phyloP scores from a whole-genome alignment of 495 filamentous ascomycete genomes.

The Durotheca rogersii region DNA sequence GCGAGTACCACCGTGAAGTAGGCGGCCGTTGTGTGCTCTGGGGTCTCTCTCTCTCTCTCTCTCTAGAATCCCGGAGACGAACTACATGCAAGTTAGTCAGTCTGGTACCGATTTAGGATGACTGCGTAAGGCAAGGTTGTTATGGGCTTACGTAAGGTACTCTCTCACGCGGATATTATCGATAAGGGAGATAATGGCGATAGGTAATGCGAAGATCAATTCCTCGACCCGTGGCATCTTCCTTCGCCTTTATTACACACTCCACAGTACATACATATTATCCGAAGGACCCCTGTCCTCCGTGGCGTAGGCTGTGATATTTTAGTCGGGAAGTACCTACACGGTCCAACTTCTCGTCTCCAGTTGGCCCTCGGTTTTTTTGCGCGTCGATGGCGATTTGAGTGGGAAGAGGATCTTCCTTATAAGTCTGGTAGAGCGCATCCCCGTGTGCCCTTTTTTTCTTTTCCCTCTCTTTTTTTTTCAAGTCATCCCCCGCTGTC shows the following conservation, averaged over 20 bases:
- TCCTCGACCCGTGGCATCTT: slow-evolving; percentile 28
- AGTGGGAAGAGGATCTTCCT: slow-evolving; percentile 1
- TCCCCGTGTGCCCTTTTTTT: not conserved
- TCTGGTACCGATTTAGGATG: too few species aligned
- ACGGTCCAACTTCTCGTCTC: slow-evolving; percentile 19
- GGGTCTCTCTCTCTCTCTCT: not conserved
- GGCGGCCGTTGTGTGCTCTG: too few species aligned
- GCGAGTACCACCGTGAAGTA: too few species aligned
- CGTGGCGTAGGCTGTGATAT: slow-evolving; percentile 9
- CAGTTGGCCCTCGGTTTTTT: slow-evolving; percentile 1
- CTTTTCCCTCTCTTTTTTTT: too few species aligned
- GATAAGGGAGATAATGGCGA: too few species aligned
- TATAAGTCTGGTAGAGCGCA: slow-evolving; percentile 20
- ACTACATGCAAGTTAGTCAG: too few species aligned
- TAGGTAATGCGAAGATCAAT: slow-evolving; percentile 9
- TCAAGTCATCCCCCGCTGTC: too few species aligned
- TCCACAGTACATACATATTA: too few species aligned
- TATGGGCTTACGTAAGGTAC: too few species aligned
- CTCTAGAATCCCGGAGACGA: not conserved
- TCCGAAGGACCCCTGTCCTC: slow-evolving; percentile 4
- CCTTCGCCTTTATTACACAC: too few species aligned
- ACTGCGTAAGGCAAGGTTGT: too few species aligned
- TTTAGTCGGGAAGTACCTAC: slow-evolving; percentile 22
- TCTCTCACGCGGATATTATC: too few species aligned
- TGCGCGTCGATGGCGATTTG: slow-evolving; percentile 18